phyloP scores from a whole-genome alignment of 1,284 basidiomycete species.

The Boletus smithii region DNA sequence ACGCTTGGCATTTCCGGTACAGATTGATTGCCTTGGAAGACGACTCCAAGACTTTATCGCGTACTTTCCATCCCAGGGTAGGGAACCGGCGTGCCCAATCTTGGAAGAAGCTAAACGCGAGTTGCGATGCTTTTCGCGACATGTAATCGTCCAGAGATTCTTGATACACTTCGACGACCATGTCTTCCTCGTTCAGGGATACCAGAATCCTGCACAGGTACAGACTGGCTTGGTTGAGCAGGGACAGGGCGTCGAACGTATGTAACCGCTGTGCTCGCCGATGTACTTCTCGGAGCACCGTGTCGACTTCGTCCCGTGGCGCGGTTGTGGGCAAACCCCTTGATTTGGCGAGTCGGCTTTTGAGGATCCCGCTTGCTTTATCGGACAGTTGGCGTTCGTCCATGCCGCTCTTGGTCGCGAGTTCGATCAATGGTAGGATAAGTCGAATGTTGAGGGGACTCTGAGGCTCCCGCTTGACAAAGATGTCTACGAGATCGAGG shows the following conservation, averaged over 20 bases:
- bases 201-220: conserved; percentile 67
- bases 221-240: conserved; percentile 68
- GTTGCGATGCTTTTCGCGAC: conserved; percentile 73
- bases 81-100: conserved; percentile 77
- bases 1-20: conserved; percentile 74
- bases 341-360: conserved; percentile 69
- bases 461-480: conserved; percentile 71
- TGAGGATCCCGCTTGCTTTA: conserved; percentile 79
- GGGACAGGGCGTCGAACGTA: conserved; percentile 59
- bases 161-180: conserved; percentile 57
- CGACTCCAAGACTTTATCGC: conserved; percentile 54
- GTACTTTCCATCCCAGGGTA: conserved; percentile 63
- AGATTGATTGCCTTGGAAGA: conserved; percentile 63
- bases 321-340: conserved; percentile 58
- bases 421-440: conserved; percentile 73
- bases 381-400: conserved; percentile 85
- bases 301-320: conserved; percentile 35
- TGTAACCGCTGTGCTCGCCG: conserved; percentile 66
- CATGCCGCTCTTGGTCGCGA: conserved; percentile 60
- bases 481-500: conserved; percentile 87
- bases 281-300: conserved; percentile 70
- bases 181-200: conserved; percentile 41
- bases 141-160: conserved; percentile 77
- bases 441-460: conserved; percentile 66
- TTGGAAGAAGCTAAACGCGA: conserved; percentile 75